These are phyloP conservation scores for Physcomitrellopsis africana DNA, from an alignment of 225 moss, liverwort and hornwort genomes.

Conservation along the genomic window DNA sequence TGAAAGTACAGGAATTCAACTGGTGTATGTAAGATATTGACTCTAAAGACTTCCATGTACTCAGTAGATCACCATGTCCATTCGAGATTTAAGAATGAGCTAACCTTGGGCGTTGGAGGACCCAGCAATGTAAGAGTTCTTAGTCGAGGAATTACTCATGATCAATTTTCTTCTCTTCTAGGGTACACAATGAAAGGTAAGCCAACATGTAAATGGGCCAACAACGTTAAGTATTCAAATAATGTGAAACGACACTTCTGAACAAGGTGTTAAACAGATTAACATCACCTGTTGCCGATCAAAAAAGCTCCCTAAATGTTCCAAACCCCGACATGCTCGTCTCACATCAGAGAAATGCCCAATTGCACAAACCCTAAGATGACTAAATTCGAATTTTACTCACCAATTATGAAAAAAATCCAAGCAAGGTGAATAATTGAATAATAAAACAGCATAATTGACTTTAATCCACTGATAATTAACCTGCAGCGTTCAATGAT, in stretches of 20 bases:
- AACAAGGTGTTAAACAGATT: constrained; percentile 12
- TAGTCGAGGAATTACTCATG: constrained; percentile 39
- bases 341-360: background rate
- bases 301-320: background rate
- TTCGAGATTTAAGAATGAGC: background rate
- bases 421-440: background rate
- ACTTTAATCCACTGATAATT: background rate
- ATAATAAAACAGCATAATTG: constrained; percentile 8
- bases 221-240: constrained; percentile 9
- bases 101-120: constrained; percentile 47
- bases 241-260: background rate
- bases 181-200: constrained; percentile 7
- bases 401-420: background rate
- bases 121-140: constrained; percentile 46
- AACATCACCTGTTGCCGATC: background rate
- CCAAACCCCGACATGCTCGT: background rate
- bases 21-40: background rate
- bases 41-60: background rate
- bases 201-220: background rate
- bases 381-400: background rate
- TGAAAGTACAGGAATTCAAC: background rate
- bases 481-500: constrained; percentile 22
- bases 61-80: background rate
- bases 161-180: constrained; percentile 26
- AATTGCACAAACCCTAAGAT: constrained; percentile 27